Percentiles rank a stretch among this genome's conserved stretches.
Evolutionary conservation across 192 early-diverging fungal genomes (phyloP).

Genomic region (Backusella mclennaniae): DNA sequence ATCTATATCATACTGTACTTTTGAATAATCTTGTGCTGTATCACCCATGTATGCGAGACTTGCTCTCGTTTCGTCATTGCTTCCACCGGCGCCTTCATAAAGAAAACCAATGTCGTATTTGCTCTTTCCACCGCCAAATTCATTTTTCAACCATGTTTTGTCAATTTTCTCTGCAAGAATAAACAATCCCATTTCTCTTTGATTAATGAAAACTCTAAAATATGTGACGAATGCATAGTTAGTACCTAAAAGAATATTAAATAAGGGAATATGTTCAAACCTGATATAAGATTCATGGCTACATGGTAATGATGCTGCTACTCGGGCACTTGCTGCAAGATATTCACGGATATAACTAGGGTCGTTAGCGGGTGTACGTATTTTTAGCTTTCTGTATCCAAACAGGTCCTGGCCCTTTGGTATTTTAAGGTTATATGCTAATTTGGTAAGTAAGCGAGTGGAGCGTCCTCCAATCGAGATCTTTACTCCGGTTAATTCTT

Average conservation of each 20-base stretch:
- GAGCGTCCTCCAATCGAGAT: slow-evolving; percentile 26
- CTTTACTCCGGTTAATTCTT: neutral
- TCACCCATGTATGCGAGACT: slow-evolving; percentile 19
- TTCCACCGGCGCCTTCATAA: slow-evolving; percentile 2
- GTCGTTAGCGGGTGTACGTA: slow-evolving; percentile 21
- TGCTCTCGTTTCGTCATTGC: neutral
- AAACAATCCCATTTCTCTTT: slow-evolving; percentile 11
- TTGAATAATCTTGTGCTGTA: neutral
- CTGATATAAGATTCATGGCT: slow-evolving; percentile 20
- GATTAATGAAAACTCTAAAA: slow-evolving; percentile 24
- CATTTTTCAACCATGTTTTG: slow-evolving; percentile 13
- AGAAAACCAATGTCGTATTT: slow-evolving; percentile 5
- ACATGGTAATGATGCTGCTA: slow-evolving; percentile 17
- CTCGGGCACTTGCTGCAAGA: slow-evolving; percentile 12
- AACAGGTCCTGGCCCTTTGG: slow-evolving; percentile 2
- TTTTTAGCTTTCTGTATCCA: slow-evolving; percentile 27
- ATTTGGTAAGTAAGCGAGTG: slow-evolving; percentile 20
- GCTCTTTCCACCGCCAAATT: neutral
- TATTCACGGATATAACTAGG: slow-evolving; percentile 34
- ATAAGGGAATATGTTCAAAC: slow-evolving; percentile 9
- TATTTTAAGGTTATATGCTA: slow-evolving; percentile 29
- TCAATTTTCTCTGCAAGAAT: slow-evolving; percentile 16
- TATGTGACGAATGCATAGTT: neutral
- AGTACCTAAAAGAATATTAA: slow-evolving; percentile 5
- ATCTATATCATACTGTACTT: neutral